Base-by-base conservation (phyloP, 148 eudicot species). In the Arbutus unedo region DNA sequence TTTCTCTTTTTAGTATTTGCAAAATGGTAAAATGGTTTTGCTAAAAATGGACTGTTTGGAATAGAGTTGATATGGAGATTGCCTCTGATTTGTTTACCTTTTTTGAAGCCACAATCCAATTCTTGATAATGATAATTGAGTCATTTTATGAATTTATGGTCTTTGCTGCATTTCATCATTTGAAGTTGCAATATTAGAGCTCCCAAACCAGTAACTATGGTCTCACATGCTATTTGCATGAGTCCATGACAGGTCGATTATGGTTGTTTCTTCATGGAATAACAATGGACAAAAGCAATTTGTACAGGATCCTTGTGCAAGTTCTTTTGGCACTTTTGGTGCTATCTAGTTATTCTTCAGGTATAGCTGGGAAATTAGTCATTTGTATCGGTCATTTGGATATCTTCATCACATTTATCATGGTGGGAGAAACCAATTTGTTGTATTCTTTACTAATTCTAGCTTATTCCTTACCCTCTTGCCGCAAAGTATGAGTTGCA, bases 241-340 rank as follows among this genome's bases (percentile, higher is more conserved):
- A 83, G 81, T 49, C 31, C 53, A 13, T 79, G 54, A 73, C 50
- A 96, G 99, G 88, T 94, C 99, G 79, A 93, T 96, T 76, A 92
- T 96, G 95, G 99, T 98, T 78, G 94, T 96, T 82, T 96, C 99
- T 77, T 96, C 99, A 50, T 96, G 99, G 99, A 96, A 96, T 89
- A 98, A 96, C 87, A 96, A 96, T 87, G 99, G 99, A 76, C 99
- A 96, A 84, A 94, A 86, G 91, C 99, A 96, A 84, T 96, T 93
- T 86, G 99, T 96, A 81, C 93, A 93, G 43, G 99, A 96, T 85
- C 95, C 99, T 83, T 88, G 99, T 96, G n/a, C n/a, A 93, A 96
- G 95, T 89, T 76, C 74, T 47, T 19, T 55, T 57, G 53, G 59
- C 54, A 74, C 75, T 77, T 74, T 15, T 74, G 31, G 56, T 21